Conservation (phyloP, 495 filamentous ascomycete species). For the Aspergillus taichungensis region DNA sequence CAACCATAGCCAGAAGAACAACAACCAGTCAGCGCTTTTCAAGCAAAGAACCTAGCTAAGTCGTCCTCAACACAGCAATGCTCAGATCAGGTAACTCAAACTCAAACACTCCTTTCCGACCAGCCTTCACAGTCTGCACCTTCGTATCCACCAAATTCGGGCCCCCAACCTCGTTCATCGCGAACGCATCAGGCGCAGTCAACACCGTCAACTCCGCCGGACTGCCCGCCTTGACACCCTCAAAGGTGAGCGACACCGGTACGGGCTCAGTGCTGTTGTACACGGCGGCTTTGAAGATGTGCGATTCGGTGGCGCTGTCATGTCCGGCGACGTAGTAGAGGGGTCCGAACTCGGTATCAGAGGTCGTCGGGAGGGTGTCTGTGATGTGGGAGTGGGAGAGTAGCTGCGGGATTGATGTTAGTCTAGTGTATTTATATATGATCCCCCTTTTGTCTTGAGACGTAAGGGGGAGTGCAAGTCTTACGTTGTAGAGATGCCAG, state of each 20-base stretch:
- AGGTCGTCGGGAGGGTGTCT: conserved; percentile 35
- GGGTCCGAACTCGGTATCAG: conserved; percentile 28
- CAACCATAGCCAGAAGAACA: too few relatives aligned
- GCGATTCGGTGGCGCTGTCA: conserved; percentile 22
- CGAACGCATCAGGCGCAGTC: conserved; percentile 36
- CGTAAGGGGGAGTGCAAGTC: not conserved
- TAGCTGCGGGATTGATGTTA: conserved; percentile 18
- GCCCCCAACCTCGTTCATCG: conserved; percentile 32
- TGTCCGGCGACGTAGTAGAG: conserved; percentile 35
- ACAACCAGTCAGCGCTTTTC: too few relatives aligned
- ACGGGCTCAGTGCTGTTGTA: conserved; percentile 52
- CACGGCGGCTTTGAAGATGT: conserved; percentile 54
- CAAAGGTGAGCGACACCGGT: conserved; percentile 45
- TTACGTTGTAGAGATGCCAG: conserved; percentile 30
- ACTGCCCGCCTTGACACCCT: conserved; percentile 36
- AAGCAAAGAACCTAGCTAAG: not conserved
- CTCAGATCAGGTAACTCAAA: conserved; percentile 44
- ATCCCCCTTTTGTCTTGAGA: not conserved
- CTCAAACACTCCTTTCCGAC: conserved; percentile 33
- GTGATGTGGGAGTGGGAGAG: conserved; percentile 33
- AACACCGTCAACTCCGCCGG: conserved; percentile 49
- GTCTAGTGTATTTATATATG: not conserved
- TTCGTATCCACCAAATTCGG: conserved; percentile 37
- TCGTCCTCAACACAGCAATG: conserved; percentile 39
- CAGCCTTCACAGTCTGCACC: conserved; percentile 33